Conservation (phyloP, 352 stramenopile species). For the Thalassiosira oceanica region DNA sequence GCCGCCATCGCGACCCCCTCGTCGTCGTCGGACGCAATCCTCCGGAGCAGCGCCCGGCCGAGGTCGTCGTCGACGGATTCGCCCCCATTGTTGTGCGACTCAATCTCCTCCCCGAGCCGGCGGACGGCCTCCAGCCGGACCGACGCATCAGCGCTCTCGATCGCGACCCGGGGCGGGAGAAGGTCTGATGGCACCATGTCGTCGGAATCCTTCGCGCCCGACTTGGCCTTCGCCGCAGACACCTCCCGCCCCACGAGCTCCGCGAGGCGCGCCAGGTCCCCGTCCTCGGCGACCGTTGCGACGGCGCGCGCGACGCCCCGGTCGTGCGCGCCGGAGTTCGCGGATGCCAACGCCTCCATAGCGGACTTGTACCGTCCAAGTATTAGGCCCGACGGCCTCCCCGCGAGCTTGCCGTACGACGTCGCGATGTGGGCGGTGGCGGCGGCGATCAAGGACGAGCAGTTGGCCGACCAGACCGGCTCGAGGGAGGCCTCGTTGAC, state of each 20-base stretch:
- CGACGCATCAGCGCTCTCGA: conserved; percentile 64
- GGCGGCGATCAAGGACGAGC: conserved; percentile 28
- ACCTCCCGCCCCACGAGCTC: conserved; percentile 23
- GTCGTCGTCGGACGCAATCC: conserved; percentile 61
- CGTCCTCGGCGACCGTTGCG: conserved; percentile 3
- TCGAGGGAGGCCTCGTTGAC: conserved; percentile 37
- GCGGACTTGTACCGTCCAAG: conserved; percentile 32
- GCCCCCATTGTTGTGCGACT: conserved; percentile 9
- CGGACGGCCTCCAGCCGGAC: conserved; percentile 62
- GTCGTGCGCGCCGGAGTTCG: conserved; percentile 24
- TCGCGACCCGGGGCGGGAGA: conserved; percentile 57
- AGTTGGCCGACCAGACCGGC: conserved; percentile 31
- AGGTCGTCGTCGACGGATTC: conserved; percentile 36
- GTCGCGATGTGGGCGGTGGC: conserved; percentile 22
- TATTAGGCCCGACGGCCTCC: neutral
- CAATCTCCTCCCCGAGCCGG: conserved; percentile 34
- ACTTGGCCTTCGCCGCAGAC: conserved; percentile 7
- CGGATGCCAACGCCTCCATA: conserved; percentile 17
- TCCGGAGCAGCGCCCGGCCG: conserved; percentile 51
- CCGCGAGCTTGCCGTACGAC: conserved; percentile 19
- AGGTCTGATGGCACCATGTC: conserved; percentile 14
- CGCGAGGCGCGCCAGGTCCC: conserved; percentile 17
- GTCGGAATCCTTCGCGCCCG: neutral
- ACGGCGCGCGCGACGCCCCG: conserved; percentile 35
- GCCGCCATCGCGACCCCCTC: conserved; percentile 44